These are phyloP conservation scores for Kalmusia sp. DNA, from an alignment of 2,329 filamentous ascomycete genomes.

Conservation along the genomic window DNA sequence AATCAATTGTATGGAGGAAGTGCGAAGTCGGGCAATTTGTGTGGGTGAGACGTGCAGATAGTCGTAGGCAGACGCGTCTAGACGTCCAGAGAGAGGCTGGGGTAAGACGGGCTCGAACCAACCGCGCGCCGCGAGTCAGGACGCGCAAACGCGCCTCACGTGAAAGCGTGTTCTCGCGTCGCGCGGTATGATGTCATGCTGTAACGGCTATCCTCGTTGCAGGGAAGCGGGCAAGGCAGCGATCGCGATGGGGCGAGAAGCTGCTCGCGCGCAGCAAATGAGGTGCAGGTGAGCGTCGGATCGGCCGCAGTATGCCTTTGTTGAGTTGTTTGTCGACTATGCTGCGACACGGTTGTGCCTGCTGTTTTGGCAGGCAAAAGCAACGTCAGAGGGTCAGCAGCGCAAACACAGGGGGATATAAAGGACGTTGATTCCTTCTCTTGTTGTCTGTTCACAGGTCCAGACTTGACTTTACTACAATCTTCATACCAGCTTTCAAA, in stretches of 20 bases:
- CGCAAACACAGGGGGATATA: constrained; percentile 13
- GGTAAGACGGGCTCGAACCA: neutral
- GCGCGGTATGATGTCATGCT: constrained; percentile 8
- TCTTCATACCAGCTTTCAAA: neutral
- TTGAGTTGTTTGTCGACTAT: constrained; percentile 8
- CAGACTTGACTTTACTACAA: constrained; percentile 13
- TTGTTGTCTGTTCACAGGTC: no score
- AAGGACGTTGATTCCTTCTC: neutral
- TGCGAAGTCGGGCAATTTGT: constrained; percentile 9
- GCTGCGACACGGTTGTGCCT: constrained; percentile 10
- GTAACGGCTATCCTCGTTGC: neutral
- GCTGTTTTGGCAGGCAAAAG: constrained; percentile 18
- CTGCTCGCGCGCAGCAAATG: constrained; percentile 10
- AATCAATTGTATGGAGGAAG: constrained; percentile 17
- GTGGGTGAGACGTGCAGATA: constrained; percentile 5
- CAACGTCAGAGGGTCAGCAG: constrained; percentile 28
- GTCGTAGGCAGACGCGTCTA: constrained; percentile 6
- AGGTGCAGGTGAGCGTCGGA: neutral
- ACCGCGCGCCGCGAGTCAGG: neutral
- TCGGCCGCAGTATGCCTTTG: constrained; percentile 8
- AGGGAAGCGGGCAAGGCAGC: constrained; percentile 13
- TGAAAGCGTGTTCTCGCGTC: constrained; percentile 8
- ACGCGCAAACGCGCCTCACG: constrained; percentile 8
- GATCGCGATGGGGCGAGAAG: neutral
- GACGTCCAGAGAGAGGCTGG: no score